Evolutionary conservation across 257 asterid genomes (phyloP).

Genomic region (Scutellaria minor): DNA sequence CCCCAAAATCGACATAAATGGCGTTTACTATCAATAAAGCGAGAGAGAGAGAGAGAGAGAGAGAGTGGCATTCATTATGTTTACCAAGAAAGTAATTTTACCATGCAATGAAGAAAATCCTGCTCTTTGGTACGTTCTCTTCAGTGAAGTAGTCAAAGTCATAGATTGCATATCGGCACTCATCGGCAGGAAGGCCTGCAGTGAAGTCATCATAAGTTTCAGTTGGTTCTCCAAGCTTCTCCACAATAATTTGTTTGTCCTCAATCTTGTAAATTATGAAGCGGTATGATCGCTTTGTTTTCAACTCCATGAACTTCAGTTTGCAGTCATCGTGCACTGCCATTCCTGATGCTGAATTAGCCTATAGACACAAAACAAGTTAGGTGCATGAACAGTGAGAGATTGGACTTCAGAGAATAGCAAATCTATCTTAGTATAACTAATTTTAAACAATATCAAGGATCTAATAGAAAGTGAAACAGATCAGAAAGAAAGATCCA

Average conservation of each 20-base stretch:
- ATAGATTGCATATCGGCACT: slow-evolving; percentile 47
- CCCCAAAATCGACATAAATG: not conserved
- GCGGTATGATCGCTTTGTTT: slow-evolving; percentile 48
- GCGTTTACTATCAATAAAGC: not conserved
- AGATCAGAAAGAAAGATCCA: not conserved
- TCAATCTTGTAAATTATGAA: slow-evolving; percentile 50
- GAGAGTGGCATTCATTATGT: not conserved
- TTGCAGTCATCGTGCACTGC: slow-evolving; percentile 54
- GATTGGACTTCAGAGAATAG: not conserved
- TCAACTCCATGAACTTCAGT: slow-evolving; percentile 47
- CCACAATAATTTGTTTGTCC: slow-evolving; percentile 48
- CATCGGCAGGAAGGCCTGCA: slow-evolving; percentile 43
- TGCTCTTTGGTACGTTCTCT: slow-evolving; percentile 54
- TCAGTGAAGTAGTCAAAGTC: slow-evolving; percentile 49
- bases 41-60: not conserved
- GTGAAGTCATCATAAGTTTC: slow-evolving; percentile 44
- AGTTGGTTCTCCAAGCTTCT: slow-evolving; percentile 44
- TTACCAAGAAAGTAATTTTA: slow-evolving; percentile 6
- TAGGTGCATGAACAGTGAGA: not conserved
- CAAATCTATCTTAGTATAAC: not conserved
- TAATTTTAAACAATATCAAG: not conserved
- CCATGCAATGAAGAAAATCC: slow-evolving; percentile 52
- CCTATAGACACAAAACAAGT: slow-evolving; percentile 28
- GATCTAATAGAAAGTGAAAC: not conserved
- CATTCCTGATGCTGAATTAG: slow-evolving; percentile 52